These are phyloP conservation scores for Sphagnum magellanicum DNA, from an alignment of 228 moss, liverwort and hornwort species.

Conservation along the genomic window DNA sequence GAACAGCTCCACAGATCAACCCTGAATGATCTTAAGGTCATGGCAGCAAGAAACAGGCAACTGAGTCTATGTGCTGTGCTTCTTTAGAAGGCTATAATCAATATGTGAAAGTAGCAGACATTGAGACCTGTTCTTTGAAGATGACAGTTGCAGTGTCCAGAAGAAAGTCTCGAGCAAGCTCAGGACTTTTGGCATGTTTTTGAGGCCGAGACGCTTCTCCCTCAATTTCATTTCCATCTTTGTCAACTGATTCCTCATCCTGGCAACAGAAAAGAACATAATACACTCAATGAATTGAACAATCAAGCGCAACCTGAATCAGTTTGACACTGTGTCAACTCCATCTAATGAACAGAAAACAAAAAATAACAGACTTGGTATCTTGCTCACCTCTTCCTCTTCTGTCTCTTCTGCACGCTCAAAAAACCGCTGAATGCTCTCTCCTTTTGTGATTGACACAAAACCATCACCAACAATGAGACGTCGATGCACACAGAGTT, in stretches of 20 bases:
- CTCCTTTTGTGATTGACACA: conserved; percentile 96
- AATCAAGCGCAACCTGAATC: too few relatives aligned
- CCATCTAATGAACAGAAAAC: too few relatives aligned
- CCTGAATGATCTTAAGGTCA: background rate
- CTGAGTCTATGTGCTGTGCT: background rate
- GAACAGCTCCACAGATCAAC: background rate
- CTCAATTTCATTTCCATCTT: conserved; percentile 95
- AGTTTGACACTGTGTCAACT: too few relatives aligned
- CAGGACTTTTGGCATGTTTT: conserved; percentile 99
- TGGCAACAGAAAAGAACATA: conserved; percentile 23
- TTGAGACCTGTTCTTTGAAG: conserved; percentile 91
- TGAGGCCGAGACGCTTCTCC: conserved; percentile 97
- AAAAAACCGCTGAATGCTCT: conserved; percentile 97
- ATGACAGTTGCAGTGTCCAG: conserved; percentile 98
- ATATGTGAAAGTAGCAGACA: conserved; percentile 1
- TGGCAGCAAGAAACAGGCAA: too few relatives aligned
- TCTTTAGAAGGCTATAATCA: too few relatives aligned
- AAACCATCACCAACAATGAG: conserved; percentile 97
- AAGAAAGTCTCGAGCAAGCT: conserved; percentile 98
- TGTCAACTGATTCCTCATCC: conserved; percentile 99
- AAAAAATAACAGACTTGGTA: background rate
- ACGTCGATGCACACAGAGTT: conserved; percentile 94
- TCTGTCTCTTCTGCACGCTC: conserved; percentile 99
- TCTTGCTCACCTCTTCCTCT: conserved; percentile 82
- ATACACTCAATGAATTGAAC: too few relatives aligned